phyloP scores from a whole-genome alignment of 768 basidiomycete genomes.

The Suillus cothurnatus region DNA sequence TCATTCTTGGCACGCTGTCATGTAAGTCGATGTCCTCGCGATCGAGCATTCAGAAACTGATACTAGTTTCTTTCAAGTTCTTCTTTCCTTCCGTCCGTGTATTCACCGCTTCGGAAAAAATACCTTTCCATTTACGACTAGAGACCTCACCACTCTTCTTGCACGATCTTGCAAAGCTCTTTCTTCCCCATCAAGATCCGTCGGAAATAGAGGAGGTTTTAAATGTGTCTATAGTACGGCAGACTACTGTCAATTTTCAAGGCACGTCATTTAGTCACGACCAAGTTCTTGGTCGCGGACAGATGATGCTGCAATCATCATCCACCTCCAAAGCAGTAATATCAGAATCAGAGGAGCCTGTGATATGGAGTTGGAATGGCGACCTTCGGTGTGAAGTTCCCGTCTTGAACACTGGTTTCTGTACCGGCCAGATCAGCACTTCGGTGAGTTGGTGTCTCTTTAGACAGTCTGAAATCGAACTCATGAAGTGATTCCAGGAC shows the following conservation, averaged over 20 bases:
- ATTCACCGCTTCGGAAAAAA: conserved; percentile 55
- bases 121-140: conserved; percentile 70
- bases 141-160: conserved; percentile 47
- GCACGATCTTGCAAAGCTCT: conserved; percentile 13
- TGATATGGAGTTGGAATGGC: conserved; percentile 64
- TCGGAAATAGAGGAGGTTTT: conserved; percentile 29
- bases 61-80: conserved; percentile 40
- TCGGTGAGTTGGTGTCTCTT: conserved; percentile 40
- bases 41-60: not conserved
- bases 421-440: conserved; percentile 47
- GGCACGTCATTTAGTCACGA: conserved; percentile 18
- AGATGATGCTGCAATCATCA: conserved; percentile 44
- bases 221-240: conserved; percentile 59
- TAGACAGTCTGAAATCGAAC: not conserved
- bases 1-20: conserved; percentile 30
- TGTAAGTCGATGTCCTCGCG: conserved; percentile 20
- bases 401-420: conserved; percentile 51
- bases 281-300: conserved; percentile 50
- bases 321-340: conserved; percentile 25
- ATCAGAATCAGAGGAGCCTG: conserved; percentile 27
- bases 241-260: conserved; percentile 43
- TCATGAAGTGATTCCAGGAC: conserved; percentile 44
- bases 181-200: conserved; percentile 14
- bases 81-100: conserved; percentile 64
- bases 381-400: conserved; percentile 44